Conservation (phyloP, 139 green algal species). For the Pleodorina starrii region DNA sequence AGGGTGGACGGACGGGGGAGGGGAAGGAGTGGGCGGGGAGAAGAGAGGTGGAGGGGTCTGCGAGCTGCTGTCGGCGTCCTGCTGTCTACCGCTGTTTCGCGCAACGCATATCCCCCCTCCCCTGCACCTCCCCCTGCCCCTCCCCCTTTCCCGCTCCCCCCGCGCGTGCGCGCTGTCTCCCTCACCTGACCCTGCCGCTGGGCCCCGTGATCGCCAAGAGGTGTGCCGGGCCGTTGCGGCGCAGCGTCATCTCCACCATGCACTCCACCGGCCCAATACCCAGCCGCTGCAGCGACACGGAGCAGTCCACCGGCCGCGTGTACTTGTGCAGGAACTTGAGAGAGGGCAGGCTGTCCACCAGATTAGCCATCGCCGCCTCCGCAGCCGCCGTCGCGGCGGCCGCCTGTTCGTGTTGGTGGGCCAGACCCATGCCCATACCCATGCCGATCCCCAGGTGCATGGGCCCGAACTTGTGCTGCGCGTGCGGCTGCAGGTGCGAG, state of each 20-base stretch:
- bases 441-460: neutral
- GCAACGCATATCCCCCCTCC: no score
- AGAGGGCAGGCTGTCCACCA: neutral
- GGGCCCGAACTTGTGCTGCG: neutral
- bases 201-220: conserved; percentile 30
- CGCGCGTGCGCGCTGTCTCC: neutral
- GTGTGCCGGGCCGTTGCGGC: conserved; percentile 22
- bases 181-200: conserved; percentile 39
- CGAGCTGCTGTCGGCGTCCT: no score
- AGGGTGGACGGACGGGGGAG: no score
- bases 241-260: conserved; percentile 46
- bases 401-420: neutral
- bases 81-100: no score
- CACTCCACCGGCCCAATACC: conserved; percentile 36
- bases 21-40: no score
- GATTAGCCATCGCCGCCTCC: neutral
- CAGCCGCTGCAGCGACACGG: conserved; percentile 25
- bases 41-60: no score
- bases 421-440: conserved; percentile 14
- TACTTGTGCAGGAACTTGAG: conserved; percentile 47
- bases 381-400: neutral
- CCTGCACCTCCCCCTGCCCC: no score
- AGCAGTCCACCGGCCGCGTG: conserved; percentile 25
- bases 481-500: no score
- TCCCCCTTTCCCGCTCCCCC: neutral